A percentile compares a stretch with the other conserved stretches of the same genome.
Evolutionary conservation across 2,329 filamentous ascomycete species (phyloP).

Genomic region (Trichoderma harzianum): DNA sequence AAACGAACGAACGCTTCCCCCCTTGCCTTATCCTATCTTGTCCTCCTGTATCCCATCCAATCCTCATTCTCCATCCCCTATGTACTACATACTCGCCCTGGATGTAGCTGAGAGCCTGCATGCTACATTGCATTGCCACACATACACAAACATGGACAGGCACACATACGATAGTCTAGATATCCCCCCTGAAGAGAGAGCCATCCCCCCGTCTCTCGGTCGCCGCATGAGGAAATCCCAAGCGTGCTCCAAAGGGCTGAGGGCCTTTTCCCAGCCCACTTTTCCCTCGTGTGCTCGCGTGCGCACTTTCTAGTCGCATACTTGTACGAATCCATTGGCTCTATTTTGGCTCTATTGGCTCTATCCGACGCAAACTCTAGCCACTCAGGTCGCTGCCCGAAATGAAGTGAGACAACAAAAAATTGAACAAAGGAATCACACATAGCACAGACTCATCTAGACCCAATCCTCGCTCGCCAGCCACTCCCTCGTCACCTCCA

Average conservation of each 20-base stretch:
- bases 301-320: background rate
- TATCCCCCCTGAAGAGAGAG: background rate
- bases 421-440: background rate
- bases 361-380: background rate
- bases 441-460: background rate
- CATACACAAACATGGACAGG: background rate
- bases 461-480: constrained; percentile 21
- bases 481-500: constrained; percentile 35
- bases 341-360: background rate
- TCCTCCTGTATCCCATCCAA: background rate
- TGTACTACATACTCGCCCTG: background rate
- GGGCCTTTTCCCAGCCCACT: background rate
- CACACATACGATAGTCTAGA: background rate
- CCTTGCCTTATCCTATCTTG: background rate
- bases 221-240: constrained; percentile 9
- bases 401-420: background rate
- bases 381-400: background rate
- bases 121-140: background rate
- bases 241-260: constrained; percentile 7
- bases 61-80: background rate
- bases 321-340: background rate
- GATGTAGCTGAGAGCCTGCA: background rate
- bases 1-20: background rate
- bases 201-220: constrained; percentile 2
- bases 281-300: constrained; percentile 2